Base-by-base conservation (phyloP, 768 basidiomycete genomes). In the Tulasnella sp. region DNA sequence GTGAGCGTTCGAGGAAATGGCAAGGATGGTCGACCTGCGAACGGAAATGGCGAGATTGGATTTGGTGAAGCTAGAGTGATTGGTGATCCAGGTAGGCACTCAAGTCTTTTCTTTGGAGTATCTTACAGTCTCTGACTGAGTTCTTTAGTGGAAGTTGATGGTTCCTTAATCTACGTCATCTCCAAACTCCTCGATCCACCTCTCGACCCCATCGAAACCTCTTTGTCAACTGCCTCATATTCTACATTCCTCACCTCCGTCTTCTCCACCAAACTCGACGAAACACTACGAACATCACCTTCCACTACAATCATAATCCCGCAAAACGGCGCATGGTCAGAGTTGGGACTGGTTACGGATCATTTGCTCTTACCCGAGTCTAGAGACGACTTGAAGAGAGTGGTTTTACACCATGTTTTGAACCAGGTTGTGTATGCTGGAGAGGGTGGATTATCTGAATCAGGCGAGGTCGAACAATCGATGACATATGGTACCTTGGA, bases 191-290 rank as follows among this genome's bases (percentile, higher is more conserved):
- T 98, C 41, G 70, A 78, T 2, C 90, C 89, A 13, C 95, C 95
- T 0, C 70, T 73, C 2, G 84, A 91, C 62, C 75, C 81, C 12
- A 69, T 98, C 35, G 76, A 83, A 62, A 81, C 85, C 5, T 81
- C 87, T 12, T 69, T 92, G 13, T 83, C 89, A 2, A 69, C 75
- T 48, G 73, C 95, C n/a, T 80, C 89, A 34, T 72, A 90, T 15
- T 96, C 93, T 2, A 77, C 81, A 16, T 99, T 92, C 67, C 75
- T 98, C 42, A 90, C 91, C 0, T 81, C 89, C 5, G 70, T 90
- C 24, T 91, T 89, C 63, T 87, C 93, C 2, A 83, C 89, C 9
- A 77, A 76, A 9, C 74, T 96, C 42, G 85, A 87, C 7, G 78
- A 85, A 28, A 70, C 66, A 19, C 66, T 89, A 53, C 72, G 77